A percentile compares a stretch with the other conserved stretches of the same genome.
Evolutionary conservation across 768 basidiomycete genomes (phyloP).

Genomic region (Calocybe indica): DNA sequence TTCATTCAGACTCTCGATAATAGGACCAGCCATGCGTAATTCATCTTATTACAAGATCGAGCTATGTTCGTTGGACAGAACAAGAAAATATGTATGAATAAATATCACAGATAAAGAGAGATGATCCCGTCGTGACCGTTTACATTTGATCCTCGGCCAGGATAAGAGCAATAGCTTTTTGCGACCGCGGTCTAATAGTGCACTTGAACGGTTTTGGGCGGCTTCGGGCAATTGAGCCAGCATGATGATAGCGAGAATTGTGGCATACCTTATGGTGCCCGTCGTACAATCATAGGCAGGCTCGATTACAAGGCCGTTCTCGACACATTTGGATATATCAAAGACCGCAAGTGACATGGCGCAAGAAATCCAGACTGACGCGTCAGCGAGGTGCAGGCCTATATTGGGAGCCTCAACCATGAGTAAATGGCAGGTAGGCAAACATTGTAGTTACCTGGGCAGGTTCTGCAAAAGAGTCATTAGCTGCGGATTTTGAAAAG

Average conservation of each 20-base stretch:
- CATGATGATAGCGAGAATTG: neutral
- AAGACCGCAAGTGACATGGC: conserved; percentile 49
- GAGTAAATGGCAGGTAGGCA: conserved; percentile 3
- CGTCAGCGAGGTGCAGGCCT: conserved; percentile 52
- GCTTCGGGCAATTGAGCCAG: conserved; percentile 19
- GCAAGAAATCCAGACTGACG: conserved; percentile 46
- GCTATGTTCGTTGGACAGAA: too few species aligned
- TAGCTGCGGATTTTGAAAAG: neutral
- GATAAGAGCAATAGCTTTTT: conserved; percentile 48
- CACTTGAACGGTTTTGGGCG: conserved; percentile 63
- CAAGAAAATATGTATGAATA: too few species aligned
- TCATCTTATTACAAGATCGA: too few species aligned
- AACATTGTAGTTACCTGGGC: conserved; percentile 33
- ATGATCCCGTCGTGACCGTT: too few species aligned
- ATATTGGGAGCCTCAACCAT: conserved; percentile 3
- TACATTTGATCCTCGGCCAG: conserved; percentile 31
- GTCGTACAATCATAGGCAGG: conserved; percentile 53
- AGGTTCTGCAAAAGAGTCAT: conserved; percentile 27
- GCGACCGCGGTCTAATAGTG: conserved; percentile 53
- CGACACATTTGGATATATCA: conserved; percentile 39
- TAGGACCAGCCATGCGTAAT: too few species aligned
- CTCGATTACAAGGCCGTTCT: conserved; percentile 38
- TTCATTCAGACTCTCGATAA: too few species aligned
- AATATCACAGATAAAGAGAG: too few species aligned
- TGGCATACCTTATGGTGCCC: conserved; percentile 55